Conservation (phyloP, 768 basidiomycete species). For the Mycena alexandri region DNA sequence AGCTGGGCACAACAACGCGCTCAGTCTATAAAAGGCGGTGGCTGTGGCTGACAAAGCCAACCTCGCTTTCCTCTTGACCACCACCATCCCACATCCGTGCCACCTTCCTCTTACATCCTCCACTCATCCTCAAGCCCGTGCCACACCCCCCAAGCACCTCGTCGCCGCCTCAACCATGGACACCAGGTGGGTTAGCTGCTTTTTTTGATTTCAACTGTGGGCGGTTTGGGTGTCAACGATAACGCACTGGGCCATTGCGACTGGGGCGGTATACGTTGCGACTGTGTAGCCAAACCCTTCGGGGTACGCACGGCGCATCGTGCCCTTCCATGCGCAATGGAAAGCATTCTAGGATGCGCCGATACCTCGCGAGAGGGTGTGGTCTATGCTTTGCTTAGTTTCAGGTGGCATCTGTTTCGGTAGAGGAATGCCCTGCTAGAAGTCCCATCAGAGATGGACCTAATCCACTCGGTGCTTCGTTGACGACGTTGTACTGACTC, state of each 20-base stretch:
- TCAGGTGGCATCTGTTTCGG: conserved; percentile 16
- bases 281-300: background rate
- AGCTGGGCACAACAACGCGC: background rate
- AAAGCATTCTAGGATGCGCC: background rate
- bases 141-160: background rate
- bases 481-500: conserved; percentile 14
- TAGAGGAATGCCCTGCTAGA: conserved; percentile 7
- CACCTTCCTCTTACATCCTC: background rate
- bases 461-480: conserved; percentile 8
- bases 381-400: conserved; percentile 2
- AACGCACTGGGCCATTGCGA: background rate
- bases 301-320: background rate
- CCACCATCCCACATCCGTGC: background rate
- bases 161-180: background rate
- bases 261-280: conserved; percentile 4
- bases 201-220: conserved; percentile 1
- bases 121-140: too few relatives aligned
- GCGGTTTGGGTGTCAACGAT: conserved; percentile 14
- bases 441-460: conserved; percentile 6
- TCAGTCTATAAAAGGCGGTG: background rate
- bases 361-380: conserved; percentile 8
- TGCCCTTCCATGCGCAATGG: conserved; percentile 11
- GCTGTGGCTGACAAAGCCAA: background rate
- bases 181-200: conserved; percentile 6
- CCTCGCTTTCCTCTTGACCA: conserved; percentile 3